phyloP scores from a whole-genome alignment of 805 yeast genomes.

The Huiozyma naganishii region DNA sequence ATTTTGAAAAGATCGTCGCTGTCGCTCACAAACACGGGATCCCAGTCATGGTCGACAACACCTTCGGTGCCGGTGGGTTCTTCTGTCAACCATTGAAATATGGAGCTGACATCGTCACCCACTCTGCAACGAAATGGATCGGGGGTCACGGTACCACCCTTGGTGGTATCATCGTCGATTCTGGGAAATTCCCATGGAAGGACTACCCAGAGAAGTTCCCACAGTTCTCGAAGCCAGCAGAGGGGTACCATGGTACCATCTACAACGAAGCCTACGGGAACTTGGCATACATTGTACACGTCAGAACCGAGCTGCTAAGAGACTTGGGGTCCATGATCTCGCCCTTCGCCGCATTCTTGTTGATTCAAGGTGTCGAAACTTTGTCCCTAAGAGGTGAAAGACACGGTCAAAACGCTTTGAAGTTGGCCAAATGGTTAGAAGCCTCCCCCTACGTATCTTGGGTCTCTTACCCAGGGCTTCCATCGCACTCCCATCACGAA shows the following conservation, averaged over 20 bases:
- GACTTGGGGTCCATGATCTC: constrained; percentile 84
- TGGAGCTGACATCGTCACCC: constrained; percentile 88
- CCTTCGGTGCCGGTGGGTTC: constrained; percentile 95
- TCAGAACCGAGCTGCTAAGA: constrained; percentile 76
- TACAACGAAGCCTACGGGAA: constrained; percentile 75
- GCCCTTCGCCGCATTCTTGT: constrained; percentile 81
- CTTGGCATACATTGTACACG: constrained; percentile 67
- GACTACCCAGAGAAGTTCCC: constrained; percentile 82
- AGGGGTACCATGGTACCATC: constrained; percentile 85
- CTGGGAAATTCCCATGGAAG: constrained; percentile 88
- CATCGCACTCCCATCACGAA: constrained; percentile 65
- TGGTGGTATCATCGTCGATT: constrained; percentile 83
- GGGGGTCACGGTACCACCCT: constrained; percentile 95
- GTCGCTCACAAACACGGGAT: constrained; percentile 80
- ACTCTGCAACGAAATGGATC: constrained; percentile 96
- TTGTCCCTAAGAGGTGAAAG: constrained; percentile 88
- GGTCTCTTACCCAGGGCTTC: constrained; percentile 90
- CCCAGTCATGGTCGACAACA: constrained; percentile 89
- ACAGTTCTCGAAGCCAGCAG: constrained; percentile 82
- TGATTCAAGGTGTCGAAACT: constrained; percentile 89
- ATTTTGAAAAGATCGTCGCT: constrained; percentile 63
- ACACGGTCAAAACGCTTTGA: constrained; percentile 73
- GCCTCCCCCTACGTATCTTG: constrained; percentile 63
- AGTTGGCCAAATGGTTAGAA: constrained; percentile 70
- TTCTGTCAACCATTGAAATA: constrained; percentile 72